Evolutionary conservation across 2,329 filamentous ascomycete genomes (phyloP), one percentile per base, ranked within the genome.

Genomic region (Fusarium xylarioides): DNA sequence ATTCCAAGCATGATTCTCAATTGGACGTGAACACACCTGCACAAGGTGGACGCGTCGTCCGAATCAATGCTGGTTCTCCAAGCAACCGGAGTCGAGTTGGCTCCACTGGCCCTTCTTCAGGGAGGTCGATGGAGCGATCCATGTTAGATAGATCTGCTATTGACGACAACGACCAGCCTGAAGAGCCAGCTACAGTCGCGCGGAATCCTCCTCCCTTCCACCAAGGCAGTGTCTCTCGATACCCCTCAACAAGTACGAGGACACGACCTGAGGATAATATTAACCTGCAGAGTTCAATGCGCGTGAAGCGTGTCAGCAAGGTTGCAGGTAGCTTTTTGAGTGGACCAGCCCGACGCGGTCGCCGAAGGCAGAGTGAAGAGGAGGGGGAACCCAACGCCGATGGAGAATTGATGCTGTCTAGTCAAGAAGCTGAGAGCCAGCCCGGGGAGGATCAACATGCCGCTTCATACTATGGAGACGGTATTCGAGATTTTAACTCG

Each of bases 241-340:
- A 87, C 68, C 79, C 84, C 42, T 85, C 88, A 7, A 88, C 87
- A 5, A 82, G 85, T 47, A 84, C 84, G 40, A 84, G 86, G 55
- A 85, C 82, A 21, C 85, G 87, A 40, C 85, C 86, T 55, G 90
- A 90, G 6, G 92, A 95, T 30, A 91, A 92, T 38, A 82, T 84
- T 38, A 91, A 89, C 19, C 83, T 90, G 4, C 92, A 93, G 68
- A 91, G 91, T 75, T 94, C 93, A 1, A 89, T 95, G 86, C 89
- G 94, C 10, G 86, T 95, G 66, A 95, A 95, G 82, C 87, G 93
- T 68, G 89, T 94, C 19, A 92, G 91, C 21, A 93, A 93, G 81
- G 86, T 92, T 12, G 89, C 92, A 5, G 94, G 93, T 2, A 92
- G 90, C 67, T 95, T 95, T 74, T 84, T 96, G 28, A 94, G 93